Percentiles rank a stretch among this genome's conserved stretches.
Conservation (phyloP, 169 alveolate genomes). For the Gregarina niphandrodes region DNA sequence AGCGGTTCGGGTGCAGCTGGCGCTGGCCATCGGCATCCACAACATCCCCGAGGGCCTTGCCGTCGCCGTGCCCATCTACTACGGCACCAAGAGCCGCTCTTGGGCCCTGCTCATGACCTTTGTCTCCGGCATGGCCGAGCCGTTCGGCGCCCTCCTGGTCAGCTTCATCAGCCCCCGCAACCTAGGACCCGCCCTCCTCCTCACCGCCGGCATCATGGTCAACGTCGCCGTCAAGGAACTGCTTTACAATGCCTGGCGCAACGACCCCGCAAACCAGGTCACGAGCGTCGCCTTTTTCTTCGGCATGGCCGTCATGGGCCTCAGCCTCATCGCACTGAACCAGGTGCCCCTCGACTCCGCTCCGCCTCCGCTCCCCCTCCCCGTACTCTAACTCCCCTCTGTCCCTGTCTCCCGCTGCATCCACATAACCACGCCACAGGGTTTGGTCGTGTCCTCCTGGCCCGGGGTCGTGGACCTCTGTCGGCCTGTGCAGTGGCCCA, state of each 20-base stretch:
- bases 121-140: background rate
- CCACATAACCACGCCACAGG: too few species aligned
- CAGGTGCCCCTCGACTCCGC: too few species aligned
- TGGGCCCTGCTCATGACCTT: background rate
- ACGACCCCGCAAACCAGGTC: background rate
- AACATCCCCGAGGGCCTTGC: slow-evolving; percentile 1
- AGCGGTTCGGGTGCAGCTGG: background rate
- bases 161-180: too few species aligned
- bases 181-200: background rate
- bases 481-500: too few species aligned
- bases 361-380: too few species aligned
- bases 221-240: background rate
- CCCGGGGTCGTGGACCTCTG: too few species aligned
- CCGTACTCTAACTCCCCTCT: too few species aligned
- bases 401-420: too few species aligned
- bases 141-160: background rate
- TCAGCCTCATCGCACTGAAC: background rate
- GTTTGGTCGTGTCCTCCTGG: too few species aligned
- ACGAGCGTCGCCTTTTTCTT: background rate
- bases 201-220: background rate
- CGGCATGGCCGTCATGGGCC: background rate
- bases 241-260: background rate
- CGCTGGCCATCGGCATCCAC: background rate
- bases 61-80: background rate
- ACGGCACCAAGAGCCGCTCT: background rate